Evolutionary conservation across 371 early-diverging fungal genomes (phyloP).

Genomic region (Neoconidiobolus thromboides): DNA sequence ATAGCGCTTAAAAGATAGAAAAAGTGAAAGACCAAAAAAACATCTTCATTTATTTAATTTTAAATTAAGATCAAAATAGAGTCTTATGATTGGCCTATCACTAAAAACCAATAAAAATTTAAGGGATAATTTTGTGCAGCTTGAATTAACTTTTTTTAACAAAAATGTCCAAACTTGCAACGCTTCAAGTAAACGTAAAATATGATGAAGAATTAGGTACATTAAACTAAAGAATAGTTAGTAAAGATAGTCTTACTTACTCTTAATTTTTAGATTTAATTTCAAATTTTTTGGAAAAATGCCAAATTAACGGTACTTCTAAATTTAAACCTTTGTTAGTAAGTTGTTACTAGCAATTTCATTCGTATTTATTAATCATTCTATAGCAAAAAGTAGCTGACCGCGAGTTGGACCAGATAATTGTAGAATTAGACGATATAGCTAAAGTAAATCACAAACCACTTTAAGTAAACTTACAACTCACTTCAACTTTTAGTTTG

Average conservation of each 20-base stretch:
- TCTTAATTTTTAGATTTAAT: background rate
- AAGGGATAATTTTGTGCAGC: too few species aligned
- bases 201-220: constrained; percentile 4
- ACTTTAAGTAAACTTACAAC: background rate
- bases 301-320: background rate
- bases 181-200: background rate
- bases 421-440: constrained; percentile 40
- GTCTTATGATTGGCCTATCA: too few species aligned
- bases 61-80: too few species aligned
- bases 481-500: background rate
- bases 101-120: too few species aligned
- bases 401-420: constrained; percentile 27
- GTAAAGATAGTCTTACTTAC: background rate
- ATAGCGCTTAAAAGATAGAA: too few species aligned
- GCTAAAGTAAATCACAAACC: constrained; percentile 17
- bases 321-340: background rate
- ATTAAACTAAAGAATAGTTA: background rate
- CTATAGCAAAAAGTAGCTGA: constrained; percentile 37
- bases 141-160: background rate
- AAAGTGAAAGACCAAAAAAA: too few species aligned
- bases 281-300: background rate
- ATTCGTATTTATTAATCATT: background rate
- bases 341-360: background rate
- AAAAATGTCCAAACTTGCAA: constrained; percentile 3
- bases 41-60: too few species aligned